Evolutionary conservation across 1,284 basidiomycete genomes (phyloP), one percentile per base, ranked within the genome.

Genomic region (Puccinia hordei): DNA sequence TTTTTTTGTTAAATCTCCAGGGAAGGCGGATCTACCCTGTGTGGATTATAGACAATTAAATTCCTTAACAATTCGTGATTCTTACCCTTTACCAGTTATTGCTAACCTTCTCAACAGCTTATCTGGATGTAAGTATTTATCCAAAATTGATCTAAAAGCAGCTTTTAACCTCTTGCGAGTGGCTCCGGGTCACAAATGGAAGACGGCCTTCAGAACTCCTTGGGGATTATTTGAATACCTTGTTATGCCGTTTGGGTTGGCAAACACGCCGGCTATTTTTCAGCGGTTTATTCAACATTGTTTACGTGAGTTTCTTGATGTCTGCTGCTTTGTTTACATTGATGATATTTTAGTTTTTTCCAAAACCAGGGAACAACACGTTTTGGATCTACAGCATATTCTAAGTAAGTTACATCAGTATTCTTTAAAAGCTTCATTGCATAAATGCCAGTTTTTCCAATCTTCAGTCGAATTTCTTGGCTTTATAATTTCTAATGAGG

Each of bases 191-290:
- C 19, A 59, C 22, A 30, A 57, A 24, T 59, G 51, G 51, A 57
- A 57, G 55, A 68, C 30, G 19, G 63, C 51, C 41, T 66, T 69
- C 51, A 19, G 38, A n/a, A 78, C 19, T 49, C 8, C 44, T 38
- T 63, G 83, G 85, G 0, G 82, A 85, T 66, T 84, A 85, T 66
- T 84, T 83, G 84, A 87, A 87, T 69, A 87, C 86, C 0, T 85
- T 85, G 1, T 44, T 86, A 88, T 85, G 86, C 86, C 0, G 0
- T 87, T 87, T 73, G 86, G 87, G 0, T 83, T 88, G 6, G 86
- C 85, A 57, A 88, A 88, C 81, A 86, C 86, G 0, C 87, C 87
- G 0, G 84, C 86, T 3, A 69, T 24, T 15, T 65, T 76, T 33
- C 57, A 76, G 24, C 2, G 41, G 22, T 69, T 69, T 49, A 49